phyloP scores from a whole-genome alignment of 2,329 filamentous ascomycete species.

The Ophiostoma sp. region DNA sequence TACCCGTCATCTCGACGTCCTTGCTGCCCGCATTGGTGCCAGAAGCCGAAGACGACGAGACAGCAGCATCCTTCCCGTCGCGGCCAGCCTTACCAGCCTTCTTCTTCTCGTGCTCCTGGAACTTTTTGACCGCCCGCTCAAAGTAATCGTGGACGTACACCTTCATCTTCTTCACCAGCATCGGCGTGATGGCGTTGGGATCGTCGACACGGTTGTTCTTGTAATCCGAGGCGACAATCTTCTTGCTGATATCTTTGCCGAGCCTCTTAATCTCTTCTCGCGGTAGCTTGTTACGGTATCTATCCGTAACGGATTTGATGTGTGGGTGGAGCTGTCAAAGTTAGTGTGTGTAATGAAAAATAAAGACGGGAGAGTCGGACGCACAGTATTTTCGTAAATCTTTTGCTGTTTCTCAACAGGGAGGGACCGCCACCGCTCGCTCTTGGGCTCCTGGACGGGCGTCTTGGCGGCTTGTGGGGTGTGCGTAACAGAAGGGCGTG shows the following conservation, averaged over 20 bases:
- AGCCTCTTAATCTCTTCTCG: slow-evolving; percentile 71
- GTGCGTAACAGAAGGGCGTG: slow-evolving; percentile 54
- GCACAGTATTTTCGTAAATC: slow-evolving; percentile 88
- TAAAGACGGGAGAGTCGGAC: slow-evolving; percentile 35
- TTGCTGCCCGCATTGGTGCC: background rate
- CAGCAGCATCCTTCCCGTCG: background rate
- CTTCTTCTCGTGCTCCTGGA: slow-evolving; percentile 64
- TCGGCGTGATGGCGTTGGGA: slow-evolving; percentile 70
- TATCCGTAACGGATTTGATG: slow-evolving; percentile 82
- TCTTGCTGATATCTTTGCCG: slow-evolving; percentile 73
- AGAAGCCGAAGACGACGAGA: background rate
- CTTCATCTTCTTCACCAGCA: slow-evolving; percentile 80
- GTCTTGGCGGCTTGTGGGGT: slow-evolving; percentile 64
- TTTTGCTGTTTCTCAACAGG: slow-evolving; percentile 88
- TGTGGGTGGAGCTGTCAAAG: slow-evolving; percentile 70
- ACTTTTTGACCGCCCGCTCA: slow-evolving; percentile 80
- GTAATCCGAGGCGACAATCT: slow-evolving; percentile 87
- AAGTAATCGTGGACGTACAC: slow-evolving; percentile 82
- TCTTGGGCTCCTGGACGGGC: slow-evolving; percentile 58
- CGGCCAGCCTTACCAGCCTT: slow-evolving; percentile 47
- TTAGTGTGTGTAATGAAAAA: slow-evolving; percentile 14
- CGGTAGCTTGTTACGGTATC: slow-evolving; percentile 82
- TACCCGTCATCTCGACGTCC: slow-evolving; percentile 1
- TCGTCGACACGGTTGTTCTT: slow-evolving; percentile 85
- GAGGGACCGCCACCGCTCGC: slow-evolving; percentile 70